phyloP scores from a whole-genome alignment of 805 yeast species.

The Candida parachauliodes region DNA sequence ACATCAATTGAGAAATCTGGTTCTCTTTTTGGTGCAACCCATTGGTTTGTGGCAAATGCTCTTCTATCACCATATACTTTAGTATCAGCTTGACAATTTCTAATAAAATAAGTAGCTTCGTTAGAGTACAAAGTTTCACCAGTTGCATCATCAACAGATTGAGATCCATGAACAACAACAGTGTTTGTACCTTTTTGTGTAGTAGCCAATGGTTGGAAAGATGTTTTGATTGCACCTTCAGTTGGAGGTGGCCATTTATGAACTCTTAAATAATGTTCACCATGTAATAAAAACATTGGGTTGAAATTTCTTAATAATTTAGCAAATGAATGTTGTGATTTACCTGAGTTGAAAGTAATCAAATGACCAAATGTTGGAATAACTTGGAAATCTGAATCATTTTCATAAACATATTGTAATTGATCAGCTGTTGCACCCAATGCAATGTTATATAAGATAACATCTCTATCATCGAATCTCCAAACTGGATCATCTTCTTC shows the following conservation, averaged over 20 bases:
- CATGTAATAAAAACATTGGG: conserved; percentile 87
- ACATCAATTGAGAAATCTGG: conserved; percentile 67
- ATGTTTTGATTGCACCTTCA: conserved; percentile 58
- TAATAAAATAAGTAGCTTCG: conserved; percentile 79
- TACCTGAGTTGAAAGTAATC: conserved; percentile 68
- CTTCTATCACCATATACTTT: conserved; percentile 46
- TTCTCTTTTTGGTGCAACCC: conserved; percentile 54
- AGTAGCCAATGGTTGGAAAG: conserved; percentile 65
- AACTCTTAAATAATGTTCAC: conserved; percentile 87
- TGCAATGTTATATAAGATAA: conserved; percentile 82
- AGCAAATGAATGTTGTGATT: conserved; percentile 54
- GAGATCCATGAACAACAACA: conserved; percentile 67
- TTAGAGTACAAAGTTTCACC: conserved; percentile 74
- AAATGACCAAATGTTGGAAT: conserved; percentile 89
- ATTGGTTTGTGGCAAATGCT: conserved; percentile 59
- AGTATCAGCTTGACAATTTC: conserved; percentile 64
- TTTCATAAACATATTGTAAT: conserved; percentile 76
- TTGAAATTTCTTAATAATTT: conserved; percentile 74
- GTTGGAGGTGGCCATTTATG: conserved; percentile 77
- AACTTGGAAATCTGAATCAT: conserved; percentile 71
- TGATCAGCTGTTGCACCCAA: conserved; percentile 81
- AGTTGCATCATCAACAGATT: conserved; percentile 62
- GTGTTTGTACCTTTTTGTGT: conserved; percentile 86
- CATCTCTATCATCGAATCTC: conserved; percentile 62
- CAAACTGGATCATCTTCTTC: conserved; percentile 42